Base-by-base conservation (phyloP, 2,329 filamentous ascomycete species). In the Fusarium graminum region DNA sequence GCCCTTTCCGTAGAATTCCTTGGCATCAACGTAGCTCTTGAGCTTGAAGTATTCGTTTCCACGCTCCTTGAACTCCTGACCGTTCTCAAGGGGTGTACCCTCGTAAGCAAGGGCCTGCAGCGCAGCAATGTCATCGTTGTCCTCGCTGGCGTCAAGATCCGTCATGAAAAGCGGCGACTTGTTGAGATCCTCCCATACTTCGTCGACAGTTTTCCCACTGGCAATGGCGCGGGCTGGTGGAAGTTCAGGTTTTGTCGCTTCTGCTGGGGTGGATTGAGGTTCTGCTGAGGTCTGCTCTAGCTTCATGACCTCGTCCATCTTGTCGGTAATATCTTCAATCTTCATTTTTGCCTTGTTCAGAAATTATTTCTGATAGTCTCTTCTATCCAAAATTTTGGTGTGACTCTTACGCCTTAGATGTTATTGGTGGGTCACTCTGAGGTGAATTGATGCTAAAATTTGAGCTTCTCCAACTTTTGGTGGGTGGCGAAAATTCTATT, bases 141-240 rank as follows among this genome's bases (percentile, higher is more conserved):
- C 91, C 71, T 90, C 83, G 74, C 97, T 97, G 67, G 94, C 91
- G 72, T 92, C 92, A 32, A 97, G 84, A 69, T 92, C 90, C 29
- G 93, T 98, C 95, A 99, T 99, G 83, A 99, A 99, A 36, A 99
- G 85, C 8, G 95, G 95, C 30, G 83, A 86, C 75, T 83, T 82
- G 76, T 87, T 86, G 40, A 88, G 78, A 46, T 88, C 86, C 11
- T 82, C 82, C 56, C 84, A 76, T 32, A 88, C 82, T 70, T 88
- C 85, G 36, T 86, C 85, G 4, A 83, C 78, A 6, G 85, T 83
- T 77, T 83, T 85, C 70, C 80, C 73, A 25, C 72, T 72, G 57
- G 74, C 74, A 66, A 77, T 68, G 22, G 79, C 78, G 53, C 80
- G 76, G 5, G 74, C 79, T 0, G 84, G 83, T 4, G 85, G 82